Conservation (phyloP, 2,329 filamentous ascomycete species). For the Fusarium duplospermum region DNA sequence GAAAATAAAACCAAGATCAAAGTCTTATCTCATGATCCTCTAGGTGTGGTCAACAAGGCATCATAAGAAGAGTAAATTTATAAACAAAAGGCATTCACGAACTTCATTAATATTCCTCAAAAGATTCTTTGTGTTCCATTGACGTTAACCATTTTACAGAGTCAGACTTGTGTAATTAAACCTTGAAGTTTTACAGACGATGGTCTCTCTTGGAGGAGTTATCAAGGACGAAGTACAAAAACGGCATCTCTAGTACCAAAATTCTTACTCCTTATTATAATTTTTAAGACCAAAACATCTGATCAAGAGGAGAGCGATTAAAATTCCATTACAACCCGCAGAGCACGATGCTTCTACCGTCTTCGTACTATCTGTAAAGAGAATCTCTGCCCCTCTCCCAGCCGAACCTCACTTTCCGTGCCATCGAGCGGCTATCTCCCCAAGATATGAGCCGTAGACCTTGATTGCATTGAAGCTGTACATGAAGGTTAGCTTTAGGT, state of each 20-base stretch:
- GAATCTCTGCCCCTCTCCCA: not conserved
- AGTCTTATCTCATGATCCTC: not conserved
- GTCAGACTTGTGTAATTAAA: not conserved
- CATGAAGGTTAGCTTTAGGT: not conserved
- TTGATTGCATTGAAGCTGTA: not conserved
- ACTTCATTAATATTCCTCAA: not conserved
- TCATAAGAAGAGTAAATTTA: not conserved
- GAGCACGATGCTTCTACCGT: not conserved
- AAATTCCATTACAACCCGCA: not conserved
- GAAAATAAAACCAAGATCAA: not conserved
- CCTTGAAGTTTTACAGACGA: too few species aligned
- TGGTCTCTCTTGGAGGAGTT: too few species aligned
- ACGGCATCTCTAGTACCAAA: too few species aligned
- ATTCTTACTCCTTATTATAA: too few species aligned
- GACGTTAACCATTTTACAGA: not conserved
- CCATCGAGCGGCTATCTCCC: not conserved
- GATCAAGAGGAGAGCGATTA: not conserved
- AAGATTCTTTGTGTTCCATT: too few species aligned
- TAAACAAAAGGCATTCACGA: not conserved
- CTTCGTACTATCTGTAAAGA: not conserved
- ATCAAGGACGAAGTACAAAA: too few species aligned
- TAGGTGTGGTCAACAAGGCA: fast-evolving
- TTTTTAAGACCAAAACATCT: not conserved
- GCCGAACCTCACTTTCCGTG: not conserved
- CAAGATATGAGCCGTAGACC: not conserved